phyloP scores from a whole-genome alignment of 768 basidiomycete genomes.

The Trichaptum fuscoviolaceum region DNA sequence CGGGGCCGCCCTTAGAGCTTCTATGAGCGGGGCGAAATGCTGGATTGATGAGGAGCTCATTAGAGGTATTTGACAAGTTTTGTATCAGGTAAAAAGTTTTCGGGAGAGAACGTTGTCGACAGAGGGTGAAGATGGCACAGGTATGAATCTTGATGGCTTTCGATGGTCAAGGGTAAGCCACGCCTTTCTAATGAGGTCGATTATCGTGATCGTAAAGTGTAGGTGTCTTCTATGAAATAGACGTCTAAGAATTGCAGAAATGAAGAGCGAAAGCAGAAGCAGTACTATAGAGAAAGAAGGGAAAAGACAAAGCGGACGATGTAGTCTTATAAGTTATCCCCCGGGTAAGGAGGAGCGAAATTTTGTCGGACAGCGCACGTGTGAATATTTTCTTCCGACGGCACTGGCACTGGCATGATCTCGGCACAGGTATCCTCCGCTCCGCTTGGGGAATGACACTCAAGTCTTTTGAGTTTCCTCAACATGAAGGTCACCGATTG shows the following conservation, averaged over 20 bases:
- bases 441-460: neutral
- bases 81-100: neutral
- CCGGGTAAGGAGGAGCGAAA: neutral
- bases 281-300: neutral
- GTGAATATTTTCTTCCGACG: neutral
- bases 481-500: no score
- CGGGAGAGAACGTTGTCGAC: neutral
- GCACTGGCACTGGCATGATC: no score
- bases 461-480: neutral
- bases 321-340: no score
- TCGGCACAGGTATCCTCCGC: neutral
- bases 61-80: neutral
- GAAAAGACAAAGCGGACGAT: neutral
- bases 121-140: neutral
- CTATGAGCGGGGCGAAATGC: slow-evolving; percentile 42
- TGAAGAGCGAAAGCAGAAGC: neutral
- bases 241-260: neutral
- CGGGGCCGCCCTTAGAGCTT: slow-evolving; percentile 31
- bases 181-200: neutral
- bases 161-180: neutral
- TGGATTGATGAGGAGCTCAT: slow-evolving; percentile 38
- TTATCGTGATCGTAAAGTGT: neutral
- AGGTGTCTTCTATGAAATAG: neutral
- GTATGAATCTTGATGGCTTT: neutral
- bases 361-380: neutral